Evolutionary conservation across 768 basidiomycete species (phyloP).

Genomic region (Terana coerulea): DNA sequence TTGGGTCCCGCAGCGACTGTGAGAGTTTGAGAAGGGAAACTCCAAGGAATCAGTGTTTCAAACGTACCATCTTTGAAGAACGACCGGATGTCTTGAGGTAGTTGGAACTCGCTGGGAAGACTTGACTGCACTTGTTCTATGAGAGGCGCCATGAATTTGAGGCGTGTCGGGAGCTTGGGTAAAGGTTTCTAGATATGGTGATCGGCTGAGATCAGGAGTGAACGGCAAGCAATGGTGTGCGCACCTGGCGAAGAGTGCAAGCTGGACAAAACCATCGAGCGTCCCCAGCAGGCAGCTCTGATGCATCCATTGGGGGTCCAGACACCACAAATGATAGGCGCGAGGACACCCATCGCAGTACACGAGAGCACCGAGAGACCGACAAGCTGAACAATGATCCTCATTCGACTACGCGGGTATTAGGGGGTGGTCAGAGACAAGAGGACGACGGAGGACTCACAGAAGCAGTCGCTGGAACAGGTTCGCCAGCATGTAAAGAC

Average conservation of each 20-base stretch:
- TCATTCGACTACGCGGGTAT: slow-evolving; percentile 50
- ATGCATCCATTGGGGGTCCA: slow-evolving; percentile 92
- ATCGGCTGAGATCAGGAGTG: slow-evolving; percentile 5
- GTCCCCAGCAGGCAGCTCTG: slow-evolving; percentile 78
- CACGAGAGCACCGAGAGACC: slow-evolving; percentile 77
- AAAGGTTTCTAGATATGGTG: slow-evolving; percentile 53
- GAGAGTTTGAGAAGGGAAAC: too few species aligned
- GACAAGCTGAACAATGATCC: slow-evolving; percentile 84
- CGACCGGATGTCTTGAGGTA: slow-evolving; percentile 78
- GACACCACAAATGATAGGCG: slow-evolving; percentile 94
- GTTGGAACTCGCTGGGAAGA: slow-evolving; percentile 79
- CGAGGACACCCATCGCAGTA: slow-evolving; percentile 97
- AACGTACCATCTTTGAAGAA: slow-evolving; percentile 83
- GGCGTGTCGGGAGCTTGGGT: slow-evolving; percentile 58
- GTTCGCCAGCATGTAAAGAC: slow-evolving; percentile 34
- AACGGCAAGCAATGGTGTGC: slow-evolving; percentile 10
- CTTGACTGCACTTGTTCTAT: slow-evolving; percentile 62
- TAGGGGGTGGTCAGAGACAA: slow-evolving; percentile 5
- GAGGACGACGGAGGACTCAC: neutral
- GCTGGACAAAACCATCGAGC: slow-evolving; percentile 75
- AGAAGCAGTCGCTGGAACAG: slow-evolving; percentile 29
- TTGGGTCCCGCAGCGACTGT: slow-evolving; percentile 75
- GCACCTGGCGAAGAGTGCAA: slow-evolving; percentile 64
- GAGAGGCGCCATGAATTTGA: slow-evolving; percentile 59
- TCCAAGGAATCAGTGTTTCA: slow-evolving; percentile 6